Percentiles rank a stretch among this genome's conserved stretches.
phyloP scores from a whole-genome alignment of 768 basidiomycete genomes.

The Terana coerulea region DNA sequence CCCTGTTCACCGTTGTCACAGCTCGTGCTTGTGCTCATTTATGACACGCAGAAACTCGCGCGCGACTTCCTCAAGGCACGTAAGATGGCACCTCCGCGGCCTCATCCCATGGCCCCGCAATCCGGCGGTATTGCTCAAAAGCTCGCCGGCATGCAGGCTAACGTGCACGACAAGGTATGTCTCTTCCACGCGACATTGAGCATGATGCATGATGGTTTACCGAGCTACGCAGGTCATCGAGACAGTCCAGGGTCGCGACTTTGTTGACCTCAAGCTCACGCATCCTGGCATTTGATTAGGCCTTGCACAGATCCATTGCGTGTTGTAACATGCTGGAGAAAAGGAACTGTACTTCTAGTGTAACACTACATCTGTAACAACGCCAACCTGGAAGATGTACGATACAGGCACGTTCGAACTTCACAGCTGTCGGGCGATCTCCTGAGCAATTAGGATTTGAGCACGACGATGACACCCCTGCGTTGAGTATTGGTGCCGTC shows the following conservation, averaged over 20 bases:
- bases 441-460: too few species aligned
- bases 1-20: neutral
- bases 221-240: slow-evolving; percentile 12
- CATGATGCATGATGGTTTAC: neutral
- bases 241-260: slow-evolving; percentile 15
- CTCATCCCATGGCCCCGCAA: slow-evolving; percentile 21
- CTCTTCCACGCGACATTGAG: neutral
- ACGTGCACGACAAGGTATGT: slow-evolving; percentile 17
- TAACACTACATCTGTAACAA: too few species aligned
- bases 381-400: too few species aligned
- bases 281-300: slow-evolving; percentile 13
- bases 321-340: too few species aligned
- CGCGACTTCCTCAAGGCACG: slow-evolving; percentile 20
- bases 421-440: too few species aligned
- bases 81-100: slow-evolving; percentile 17
- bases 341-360: too few species aligned
- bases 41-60: slow-evolving; percentile 16
- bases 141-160: slow-evolving; percentile 17
- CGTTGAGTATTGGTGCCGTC: too few species aligned
- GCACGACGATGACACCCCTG: too few species aligned
- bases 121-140: slow-evolving; percentile 20
- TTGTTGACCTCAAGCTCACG: slow-evolving; percentile 16
- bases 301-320: too few species aligned
- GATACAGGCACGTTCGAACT: too few species aligned
- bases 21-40: neutral